A percentile compares a stretch with the other conserved stretches of the same genome.
phyloP scores from a whole-genome alignment of 192 early-diverging fungal species.

The Gaertneriomyces semiglobifer region DNA sequence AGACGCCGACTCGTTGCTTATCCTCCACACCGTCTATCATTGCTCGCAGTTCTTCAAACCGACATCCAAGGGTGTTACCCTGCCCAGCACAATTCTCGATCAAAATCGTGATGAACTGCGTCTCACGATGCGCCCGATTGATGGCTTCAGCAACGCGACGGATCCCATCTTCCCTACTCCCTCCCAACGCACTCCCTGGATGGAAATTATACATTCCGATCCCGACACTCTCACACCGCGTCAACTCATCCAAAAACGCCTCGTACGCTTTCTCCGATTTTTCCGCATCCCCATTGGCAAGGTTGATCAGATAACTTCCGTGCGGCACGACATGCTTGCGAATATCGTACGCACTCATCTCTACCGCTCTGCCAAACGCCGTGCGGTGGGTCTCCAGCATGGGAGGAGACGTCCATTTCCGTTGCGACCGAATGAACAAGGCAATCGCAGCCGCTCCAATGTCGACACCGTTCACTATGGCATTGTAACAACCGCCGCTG shows the following conservation, averaged over 20 bases:
- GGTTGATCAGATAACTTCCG: conserved; percentile 55
- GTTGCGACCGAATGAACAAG: conserved; percentile 36
- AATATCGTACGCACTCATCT: conserved; percentile 21
- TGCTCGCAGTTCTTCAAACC: conserved; percentile 44
- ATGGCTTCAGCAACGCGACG: conserved; percentile 43
- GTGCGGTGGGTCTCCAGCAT: conserved; percentile 4
- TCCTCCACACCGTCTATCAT: conserved; percentile 47
- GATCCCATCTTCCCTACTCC: conserved; percentile 29
- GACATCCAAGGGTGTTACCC: conserved; percentile 44
- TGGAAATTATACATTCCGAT: conserved; percentile 56
- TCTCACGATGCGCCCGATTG: conserved; percentile 43
- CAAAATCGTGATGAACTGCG: conserved; percentile 39
- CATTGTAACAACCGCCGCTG: conserved; percentile 36
- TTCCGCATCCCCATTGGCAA: conserved; percentile 47
- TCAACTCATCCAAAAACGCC: conserved; percentile 51
- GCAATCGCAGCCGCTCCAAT: conserved; percentile 46
- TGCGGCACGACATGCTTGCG: conserved; percentile 44
- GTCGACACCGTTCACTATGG: conserved; percentile 31
- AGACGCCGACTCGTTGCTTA: conserved; percentile 54
- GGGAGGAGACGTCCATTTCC: conserved; percentile 19
- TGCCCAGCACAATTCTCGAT: conserved; percentile 59
- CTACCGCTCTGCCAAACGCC: conserved; percentile 30
- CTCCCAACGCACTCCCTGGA: conserved; percentile 12
- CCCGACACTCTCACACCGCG: conserved; percentile 48
- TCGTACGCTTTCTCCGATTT: conserved; percentile 42